A percentile compares a stretch with the other conserved stretches of the same genome.
Evolutionary conservation across 768 basidiomycete species (phyloP).

Genomic region (Tulasnella sp.): DNA sequence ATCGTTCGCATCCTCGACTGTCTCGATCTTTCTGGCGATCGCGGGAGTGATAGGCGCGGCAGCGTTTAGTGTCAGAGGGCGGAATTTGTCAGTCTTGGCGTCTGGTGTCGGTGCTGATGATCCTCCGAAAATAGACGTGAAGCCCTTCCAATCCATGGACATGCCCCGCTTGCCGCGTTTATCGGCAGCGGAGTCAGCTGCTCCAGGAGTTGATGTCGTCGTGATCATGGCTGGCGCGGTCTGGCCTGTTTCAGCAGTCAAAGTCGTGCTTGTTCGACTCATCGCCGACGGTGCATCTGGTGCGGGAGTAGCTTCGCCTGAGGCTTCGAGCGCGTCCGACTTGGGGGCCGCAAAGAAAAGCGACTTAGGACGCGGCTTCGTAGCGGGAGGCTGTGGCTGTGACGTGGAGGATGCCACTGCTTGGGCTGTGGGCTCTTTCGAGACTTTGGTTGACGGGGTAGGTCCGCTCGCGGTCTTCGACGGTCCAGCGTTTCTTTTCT

Average conservation of each 20-base stretch:
- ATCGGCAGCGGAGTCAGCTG: constrained; percentile 30
- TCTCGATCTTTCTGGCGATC: constrained; percentile 66
- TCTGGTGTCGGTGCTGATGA: constrained; percentile 42
- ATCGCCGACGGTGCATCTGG: constrained; percentile 5
- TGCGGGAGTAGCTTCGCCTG: background rate
- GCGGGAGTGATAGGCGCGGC: constrained; percentile 29
- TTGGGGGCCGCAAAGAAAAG: background rate
- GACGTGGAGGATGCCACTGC: constrained; percentile 23
- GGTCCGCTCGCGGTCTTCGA: constrained; percentile 18
- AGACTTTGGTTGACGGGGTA: constrained; percentile 26
- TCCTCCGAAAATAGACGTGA: constrained; percentile 49
- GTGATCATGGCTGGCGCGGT: constrained; percentile 18
- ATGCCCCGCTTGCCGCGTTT: constrained; percentile 46
- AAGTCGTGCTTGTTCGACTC: constrained; percentile 19
- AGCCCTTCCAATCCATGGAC: constrained; percentile 74
- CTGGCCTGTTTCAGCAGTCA: constrained; percentile 2
- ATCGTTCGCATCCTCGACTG: constrained; percentile 87
- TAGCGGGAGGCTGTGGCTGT: constrained; percentile 26
- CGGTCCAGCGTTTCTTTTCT: background rate
- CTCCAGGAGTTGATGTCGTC: constrained; percentile 21
- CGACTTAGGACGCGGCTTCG: constrained; percentile 18
- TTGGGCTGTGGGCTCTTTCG: constrained; percentile 27
- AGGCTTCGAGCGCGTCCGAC: background rate
- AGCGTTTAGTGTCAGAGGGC: constrained; percentile 63
- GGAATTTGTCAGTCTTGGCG: constrained; percentile 32